A percentile compares a stretch with the other conserved stretches of the same genome.
phyloP scores from a whole-genome alignment of 352 stramenopile genomes.

The Saprolegnia diclina region DNA sequence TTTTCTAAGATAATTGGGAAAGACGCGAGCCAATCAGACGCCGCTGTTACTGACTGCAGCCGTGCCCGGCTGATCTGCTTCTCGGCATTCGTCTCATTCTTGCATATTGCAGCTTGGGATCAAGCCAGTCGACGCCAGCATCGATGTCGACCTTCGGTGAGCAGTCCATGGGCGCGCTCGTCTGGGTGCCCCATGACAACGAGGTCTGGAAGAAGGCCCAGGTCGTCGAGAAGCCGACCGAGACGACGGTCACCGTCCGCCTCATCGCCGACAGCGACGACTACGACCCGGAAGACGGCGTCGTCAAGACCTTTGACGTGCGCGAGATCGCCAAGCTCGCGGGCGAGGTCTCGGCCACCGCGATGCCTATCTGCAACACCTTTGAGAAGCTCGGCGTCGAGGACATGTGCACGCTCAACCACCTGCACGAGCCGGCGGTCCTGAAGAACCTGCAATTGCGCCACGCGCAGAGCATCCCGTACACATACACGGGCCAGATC shows the following conservation, averaged over 20 bases:
- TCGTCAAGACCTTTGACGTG: conserved; percentile 58
- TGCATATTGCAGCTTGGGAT: conserved; percentile 6
- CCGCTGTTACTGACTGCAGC: not conserved
- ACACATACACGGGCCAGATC: conserved; percentile 84
- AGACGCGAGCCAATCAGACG: not conserved
- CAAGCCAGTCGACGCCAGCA: not conserved
- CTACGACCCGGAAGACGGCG: conserved; percentile 52
- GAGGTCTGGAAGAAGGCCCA: conserved; percentile 70
- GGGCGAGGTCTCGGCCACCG: conserved; percentile 63
- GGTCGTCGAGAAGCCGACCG: conserved; percentile 8
- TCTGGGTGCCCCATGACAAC: conserved; percentile 73
- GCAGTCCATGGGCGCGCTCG: conserved; percentile 40
- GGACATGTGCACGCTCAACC: conserved; percentile 84
- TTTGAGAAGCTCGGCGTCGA: conserved; percentile 62
- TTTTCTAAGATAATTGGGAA: not conserved
- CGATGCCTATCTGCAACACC: conserved; percentile 81
- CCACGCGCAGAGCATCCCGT: conserved; percentile 26
- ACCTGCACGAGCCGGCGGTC: conserved; percentile 83
- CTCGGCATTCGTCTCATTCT: too few species aligned
- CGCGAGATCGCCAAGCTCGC: conserved; percentile 54
- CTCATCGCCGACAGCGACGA: conserved; percentile 49
- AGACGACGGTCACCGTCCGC: conserved; percentile 37
- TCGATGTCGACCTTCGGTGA: not conserved
- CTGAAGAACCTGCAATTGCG: conserved; percentile 72
- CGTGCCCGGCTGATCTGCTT: too few species aligned